Evolutionary conservation across 1,139 yeast species (phyloP).

Genomic region (Taphrina communis): DNA sequence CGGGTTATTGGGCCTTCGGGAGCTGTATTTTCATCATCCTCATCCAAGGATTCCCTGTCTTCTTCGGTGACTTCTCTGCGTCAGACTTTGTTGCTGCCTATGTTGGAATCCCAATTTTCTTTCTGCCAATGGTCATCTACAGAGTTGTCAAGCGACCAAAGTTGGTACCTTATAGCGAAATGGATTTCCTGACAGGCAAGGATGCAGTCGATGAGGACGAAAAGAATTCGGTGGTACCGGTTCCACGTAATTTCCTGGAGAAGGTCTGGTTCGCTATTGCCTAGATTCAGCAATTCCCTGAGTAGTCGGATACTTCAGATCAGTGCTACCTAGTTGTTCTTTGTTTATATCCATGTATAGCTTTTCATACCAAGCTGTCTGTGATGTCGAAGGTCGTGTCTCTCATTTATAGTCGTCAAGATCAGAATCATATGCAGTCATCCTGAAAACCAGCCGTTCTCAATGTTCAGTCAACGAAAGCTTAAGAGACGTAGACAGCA

Average conservation of each 20-base stretch:
- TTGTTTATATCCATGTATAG: no score
- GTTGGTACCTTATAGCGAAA: slow-evolving; percentile 26
- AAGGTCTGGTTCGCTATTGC: slow-evolving; percentile 38
- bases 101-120: slow-evolving; percentile 60
- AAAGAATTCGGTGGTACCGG: slow-evolving; percentile 15
- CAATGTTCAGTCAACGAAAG: no score
- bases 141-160: slow-evolving; percentile 50
- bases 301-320: no score
- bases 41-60: slow-evolving; percentile 69
- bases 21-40: slow-evolving; percentile 61
- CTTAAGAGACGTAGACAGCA: no score
- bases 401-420: no score
- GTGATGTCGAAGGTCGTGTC: no score
- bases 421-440: no score
- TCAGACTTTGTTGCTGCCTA: slow-evolving; percentile 65
- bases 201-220: slow-evolving; percentile 41
- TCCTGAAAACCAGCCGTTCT: no score
- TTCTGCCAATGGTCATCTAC: slow-evolving; percentile 60
- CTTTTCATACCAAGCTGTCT: no score
- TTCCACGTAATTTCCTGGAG: slow-evolving; percentile 32
- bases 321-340: no score
- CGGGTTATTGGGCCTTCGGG: slow-evolving; percentile 25
- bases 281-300: neutral
- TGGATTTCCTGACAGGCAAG: slow-evolving; percentile 40
- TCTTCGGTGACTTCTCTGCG: slow-evolving; percentile 64